These are phyloP conservation scores for Apiotrichum porosum DNA, from an alignment of 1,284 basidiomycete genomes.

Conservation along the genomic window DNA sequence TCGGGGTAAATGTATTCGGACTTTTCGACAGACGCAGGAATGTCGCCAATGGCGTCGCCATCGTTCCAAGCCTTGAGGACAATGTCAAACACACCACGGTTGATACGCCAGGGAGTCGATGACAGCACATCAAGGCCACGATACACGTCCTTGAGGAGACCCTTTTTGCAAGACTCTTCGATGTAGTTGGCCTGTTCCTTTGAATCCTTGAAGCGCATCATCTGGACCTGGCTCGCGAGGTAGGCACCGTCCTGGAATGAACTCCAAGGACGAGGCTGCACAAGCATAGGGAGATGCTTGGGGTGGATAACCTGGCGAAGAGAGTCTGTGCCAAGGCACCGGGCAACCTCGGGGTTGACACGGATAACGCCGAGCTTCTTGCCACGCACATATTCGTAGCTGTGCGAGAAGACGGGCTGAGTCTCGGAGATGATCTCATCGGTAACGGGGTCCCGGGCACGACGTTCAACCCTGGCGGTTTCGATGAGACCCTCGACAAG, in stretches of 20 bases:
- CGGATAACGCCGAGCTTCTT: conserved; percentile 87
- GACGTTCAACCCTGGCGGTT: conserved; percentile 68
- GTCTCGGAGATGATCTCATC: conserved; percentile 56
- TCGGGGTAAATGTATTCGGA: conserved; percentile 52
- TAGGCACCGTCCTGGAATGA: conserved; percentile 78
- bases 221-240: conserved; percentile 59
- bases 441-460: conserved; percentile 50
- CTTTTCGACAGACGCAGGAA: conserved; percentile 59
- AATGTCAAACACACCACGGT: conserved; percentile 67
- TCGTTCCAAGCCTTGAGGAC: conserved; percentile 78
- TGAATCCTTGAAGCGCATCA: conserved; percentile 91
- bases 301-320: conserved; percentile 78
- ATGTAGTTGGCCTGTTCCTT: conserved; percentile 81
- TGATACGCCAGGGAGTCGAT: conserved; percentile 86
- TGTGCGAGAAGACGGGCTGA: conserved; percentile 88
- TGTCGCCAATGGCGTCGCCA: conserved; percentile 66
- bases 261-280: conserved; percentile 85
- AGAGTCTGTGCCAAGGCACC: conserved; percentile 72
- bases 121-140: conserved; percentile 87
- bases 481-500: conserved; percentile 80
- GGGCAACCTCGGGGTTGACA: conserved; percentile 74
- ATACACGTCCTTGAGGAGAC: conserved; percentile 79
- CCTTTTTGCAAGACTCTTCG: conserved; percentile 65
- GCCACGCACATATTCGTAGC: conserved; percentile 89
- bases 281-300: conserved; percentile 91